phyloP scores from a whole-genome alignment of 2,329 filamentous ascomycete genomes.

The Bimuria novae-zelandiae region DNA sequence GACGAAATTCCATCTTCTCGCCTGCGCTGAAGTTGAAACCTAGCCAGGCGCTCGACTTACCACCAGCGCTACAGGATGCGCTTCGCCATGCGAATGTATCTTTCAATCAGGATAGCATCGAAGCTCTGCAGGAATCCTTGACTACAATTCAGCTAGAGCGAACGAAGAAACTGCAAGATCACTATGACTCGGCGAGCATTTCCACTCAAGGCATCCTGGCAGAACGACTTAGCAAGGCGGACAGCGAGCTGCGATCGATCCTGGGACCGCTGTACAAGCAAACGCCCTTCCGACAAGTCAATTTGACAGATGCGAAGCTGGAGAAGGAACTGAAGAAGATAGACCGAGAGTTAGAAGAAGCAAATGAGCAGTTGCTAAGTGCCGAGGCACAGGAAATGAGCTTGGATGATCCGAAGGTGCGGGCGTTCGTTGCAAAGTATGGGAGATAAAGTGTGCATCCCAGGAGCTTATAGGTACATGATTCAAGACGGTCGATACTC shows the following conservation, averaged over 20 bases:
- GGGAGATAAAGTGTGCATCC: slow-evolving; percentile 20
- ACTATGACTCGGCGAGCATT: slow-evolving; percentile 39
- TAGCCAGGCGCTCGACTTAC: slow-evolving; percentile 31
- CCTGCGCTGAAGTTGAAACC: slow-evolving; percentile 37
- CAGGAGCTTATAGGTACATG: not conserved
- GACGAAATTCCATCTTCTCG: slow-evolving; percentile 30
- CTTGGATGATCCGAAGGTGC: slow-evolving; percentile 35
- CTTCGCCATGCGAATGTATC: slow-evolving; percentile 40
- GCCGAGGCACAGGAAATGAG: slow-evolving; percentile 40
- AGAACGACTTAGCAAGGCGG: slow-evolving; percentile 43
- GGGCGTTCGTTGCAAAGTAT: slow-evolving; percentile 39
- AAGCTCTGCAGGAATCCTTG: slow-evolving; percentile 35
- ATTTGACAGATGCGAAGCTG: slow-evolving; percentile 28
- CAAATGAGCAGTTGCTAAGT: slow-evolving; percentile 46
- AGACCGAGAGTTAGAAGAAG: slow-evolving; percentile 43
- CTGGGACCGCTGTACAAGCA: slow-evolving; percentile 46
- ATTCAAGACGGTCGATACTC: not conserved
- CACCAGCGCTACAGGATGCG: slow-evolving; percentile 39
- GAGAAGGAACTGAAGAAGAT: slow-evolving; percentile 41
- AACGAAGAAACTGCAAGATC: slow-evolving; percentile 38
- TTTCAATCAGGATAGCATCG: slow-evolving; percentile 33
- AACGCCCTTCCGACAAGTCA: slow-evolving; percentile 35
- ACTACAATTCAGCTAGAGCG: slow-evolving; percentile 37
- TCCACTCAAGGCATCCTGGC: slow-evolving; percentile 41
- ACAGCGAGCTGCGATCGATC: slow-evolving; percentile 44